Evolutionary conservation across 1,284 basidiomycete species (phyloP).

Genomic region (Trichosporon inkin): DNA sequence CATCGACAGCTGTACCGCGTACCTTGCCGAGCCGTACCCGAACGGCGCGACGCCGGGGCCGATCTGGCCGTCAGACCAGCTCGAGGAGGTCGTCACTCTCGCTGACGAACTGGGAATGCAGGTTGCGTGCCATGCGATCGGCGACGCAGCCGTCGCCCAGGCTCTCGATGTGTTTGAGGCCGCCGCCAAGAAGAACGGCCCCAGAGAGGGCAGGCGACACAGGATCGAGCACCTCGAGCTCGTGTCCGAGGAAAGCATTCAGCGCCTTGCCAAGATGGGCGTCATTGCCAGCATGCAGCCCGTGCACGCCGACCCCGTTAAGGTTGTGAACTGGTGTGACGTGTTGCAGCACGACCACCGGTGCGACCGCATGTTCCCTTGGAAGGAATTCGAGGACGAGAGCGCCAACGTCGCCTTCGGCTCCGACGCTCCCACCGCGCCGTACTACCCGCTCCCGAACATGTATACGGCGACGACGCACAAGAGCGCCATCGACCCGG

Average conservation of each 20-base stretch:
- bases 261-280: constrained; percentile 28
- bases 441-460: constrained; percentile 30
- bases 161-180: constrained; percentile 35
- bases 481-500: constrained; percentile 27
- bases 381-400: constrained; percentile 31
- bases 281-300: constrained; percentile 38
- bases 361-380: constrained; percentile 33
- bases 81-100: constrained; percentile 26
- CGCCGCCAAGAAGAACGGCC: constrained; percentile 27
- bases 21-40: constrained; percentile 32
- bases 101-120: constrained; percentile 35
- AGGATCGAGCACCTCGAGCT: constrained; percentile 40
- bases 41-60: constrained; percentile 28
- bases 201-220: constrained; percentile 21
- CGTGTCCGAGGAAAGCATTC: constrained; percentile 25
- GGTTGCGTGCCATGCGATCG: constrained; percentile 37
- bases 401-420: constrained; percentile 31
- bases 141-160: constrained; percentile 35
- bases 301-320: constrained; percentile 36
- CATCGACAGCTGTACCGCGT: constrained; percentile 39
- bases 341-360: constrained; percentile 28
- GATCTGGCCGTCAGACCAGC: constrained; percentile 33
- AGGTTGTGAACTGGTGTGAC: constrained; percentile 30
- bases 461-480: constrained; percentile 36
- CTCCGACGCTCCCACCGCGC: constrained; percentile 34